A percentile compares a stretch with the other conserved stretches of the same genome.
Evolutionary conservation across 257 asterid species (phyloP).

Genomic region (Asclepias syriaca): DNA sequence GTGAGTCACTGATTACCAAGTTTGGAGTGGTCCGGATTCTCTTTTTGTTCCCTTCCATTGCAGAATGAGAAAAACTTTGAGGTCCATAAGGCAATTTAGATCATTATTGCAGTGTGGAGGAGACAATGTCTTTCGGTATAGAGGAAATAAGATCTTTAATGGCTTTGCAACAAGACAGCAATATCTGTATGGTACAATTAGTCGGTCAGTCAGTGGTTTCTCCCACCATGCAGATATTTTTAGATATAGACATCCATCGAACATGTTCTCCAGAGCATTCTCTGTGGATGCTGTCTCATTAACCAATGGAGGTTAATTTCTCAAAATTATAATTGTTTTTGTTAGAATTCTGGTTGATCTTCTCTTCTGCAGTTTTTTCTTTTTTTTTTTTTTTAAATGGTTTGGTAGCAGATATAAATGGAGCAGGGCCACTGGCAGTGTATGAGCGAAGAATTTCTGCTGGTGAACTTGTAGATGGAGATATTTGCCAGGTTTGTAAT

Average conservation of each 20-base stretch:
- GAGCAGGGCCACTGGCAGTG: conserved; percentile 79
- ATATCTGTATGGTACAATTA: conserved; percentile 25
- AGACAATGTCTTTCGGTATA: conserved; percentile 2
- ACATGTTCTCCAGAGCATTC: conserved; percentile 36
- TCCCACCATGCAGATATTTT: conserved; percentile 33
- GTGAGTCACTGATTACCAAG: conserved; percentile 4
- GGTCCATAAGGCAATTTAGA: conserved; percentile 42
- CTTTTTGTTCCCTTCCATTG: background rate
- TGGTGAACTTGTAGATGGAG: conserved; percentile 87
- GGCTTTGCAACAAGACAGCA: conserved; percentile 27
- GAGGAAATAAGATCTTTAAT: conserved; percentile 8
- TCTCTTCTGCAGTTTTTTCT: background rate
- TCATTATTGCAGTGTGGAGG: conserved; percentile 32
- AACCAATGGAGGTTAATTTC: conserved; percentile 48
- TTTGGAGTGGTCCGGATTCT: conserved; percentile 4
- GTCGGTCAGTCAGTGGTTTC: conserved; percentile 22
- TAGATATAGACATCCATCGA: conserved; percentile 30
- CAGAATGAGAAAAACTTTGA: conserved; percentile 49
- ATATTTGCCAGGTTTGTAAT: conserved; percentile 64
- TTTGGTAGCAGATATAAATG: conserved; percentile 36
- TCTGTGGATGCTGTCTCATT: conserved; percentile 46
- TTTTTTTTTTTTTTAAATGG: conserved; percentile 17
- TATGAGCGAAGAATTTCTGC: conserved; percentile 74
- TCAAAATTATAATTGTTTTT: conserved; percentile 1
- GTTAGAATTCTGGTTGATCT: background rate